Conservation (phyloP, 345 rosid species). For the Excoecaria cochinchinensis region DNA sequence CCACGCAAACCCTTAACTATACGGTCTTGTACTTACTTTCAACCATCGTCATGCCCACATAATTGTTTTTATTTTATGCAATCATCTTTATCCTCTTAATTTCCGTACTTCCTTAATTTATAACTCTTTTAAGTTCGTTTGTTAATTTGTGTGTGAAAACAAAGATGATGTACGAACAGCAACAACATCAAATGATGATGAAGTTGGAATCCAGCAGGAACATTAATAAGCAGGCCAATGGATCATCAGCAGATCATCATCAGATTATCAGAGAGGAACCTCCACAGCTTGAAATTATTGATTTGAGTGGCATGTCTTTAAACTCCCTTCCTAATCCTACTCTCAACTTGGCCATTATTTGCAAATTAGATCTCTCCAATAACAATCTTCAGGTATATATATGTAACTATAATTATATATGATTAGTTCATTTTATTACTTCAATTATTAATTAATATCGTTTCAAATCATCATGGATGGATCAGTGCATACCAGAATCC, state of each 20-base stretch:
- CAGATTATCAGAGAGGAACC: slow-evolving; percentile 4
- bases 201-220: slow-evolving; percentile 19
- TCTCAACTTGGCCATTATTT: slow-evolving; percentile 54
- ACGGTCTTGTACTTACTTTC: slow-evolving; percentile 35
- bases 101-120: neutral
- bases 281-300: slow-evolving; percentile 42
- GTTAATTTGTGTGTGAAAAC: neutral
- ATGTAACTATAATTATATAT: too few relatives aligned
- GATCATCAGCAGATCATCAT: neutral
- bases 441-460: too few relatives aligned
- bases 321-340: slow-evolving; percentile 56
- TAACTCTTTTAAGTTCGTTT: neutral
- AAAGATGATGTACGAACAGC: slow-evolving; percentile 41
- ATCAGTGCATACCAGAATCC: slow-evolving; percentile 72
- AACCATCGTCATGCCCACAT: neutral
- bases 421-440: too few relatives aligned
- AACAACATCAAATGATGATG: slow-evolving; percentile 11
- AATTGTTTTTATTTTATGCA: neutral
- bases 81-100: neutral
- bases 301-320: slow-evolving; percentile 46
- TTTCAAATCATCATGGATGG: too few relatives aligned
- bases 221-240: neutral
- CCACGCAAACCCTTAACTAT: slow-evolving; percentile 27
- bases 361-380: slow-evolving; percentile 55
- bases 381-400: too few relatives aligned